Evolutionary conservation across 1,284 basidiomycete genomes (phyloP), one percentile per base, ranked within the genome.

Genomic region (Kalmanozyma brasiliensis): DNA sequence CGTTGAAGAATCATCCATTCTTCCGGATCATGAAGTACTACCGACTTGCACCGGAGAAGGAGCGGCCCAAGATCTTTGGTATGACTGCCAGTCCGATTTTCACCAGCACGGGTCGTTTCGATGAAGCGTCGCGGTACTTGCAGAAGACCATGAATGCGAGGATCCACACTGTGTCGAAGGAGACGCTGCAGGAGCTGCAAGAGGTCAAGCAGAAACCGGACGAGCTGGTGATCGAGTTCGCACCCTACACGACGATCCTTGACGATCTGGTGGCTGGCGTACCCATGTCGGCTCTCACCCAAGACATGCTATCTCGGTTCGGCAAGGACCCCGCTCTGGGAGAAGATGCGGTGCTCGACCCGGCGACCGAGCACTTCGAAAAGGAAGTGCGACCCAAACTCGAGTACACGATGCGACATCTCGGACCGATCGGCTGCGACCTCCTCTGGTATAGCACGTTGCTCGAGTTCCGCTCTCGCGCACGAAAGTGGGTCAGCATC

Each of bases 51-150:
- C 17, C 24, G 1, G 20, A 48, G 11, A 6, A 49, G 0, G 22
- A 68, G 2, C 52, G 67, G 13, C 76, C 76, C 10, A 69, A 74
- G 45, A 72, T 78, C 49, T 69, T 78, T 29, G 76, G 76, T 16
- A 73, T 78, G 73, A 76, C 76, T 2, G 76, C 76, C 1, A 72
- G 68, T 35, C 75, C 75, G 8, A 57, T 78, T 17, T 64, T 62
- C 11, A 58, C 57, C 8, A 36, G 35, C 19, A 44, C 34, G 1
- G 56, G 42, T 16, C 41, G 38, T 17, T 66, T 53, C 35, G 47
- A 49, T 14, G 53, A 62, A 13, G 73, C 73, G 1, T 38, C 51
- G 3, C 34, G 36, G 5, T 58, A 67, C 19, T 52, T 78, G 16
- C 65, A 76, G 22, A 14, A 35, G 2, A 59, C 53, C 4, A 62